A percentile compares a stretch with the other conserved stretches of the same genome.
These are phyloP conservation scores for Orobanche coerulescens DNA, from an alignment of 257 asterid genomes.

Conservation along the genomic window DNA sequence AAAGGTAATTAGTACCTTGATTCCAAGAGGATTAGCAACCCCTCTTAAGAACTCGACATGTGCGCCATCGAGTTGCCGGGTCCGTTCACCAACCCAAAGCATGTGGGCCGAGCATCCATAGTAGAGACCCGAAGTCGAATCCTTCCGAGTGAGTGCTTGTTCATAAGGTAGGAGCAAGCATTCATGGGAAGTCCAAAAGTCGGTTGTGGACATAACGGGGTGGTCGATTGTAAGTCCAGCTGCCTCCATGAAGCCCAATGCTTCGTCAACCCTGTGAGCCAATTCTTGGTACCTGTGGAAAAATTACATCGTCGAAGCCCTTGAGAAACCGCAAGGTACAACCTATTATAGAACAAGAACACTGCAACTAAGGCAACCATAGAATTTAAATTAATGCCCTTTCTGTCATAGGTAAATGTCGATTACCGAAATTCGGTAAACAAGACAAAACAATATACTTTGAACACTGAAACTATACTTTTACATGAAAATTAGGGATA, in stretches of 20 bases:
- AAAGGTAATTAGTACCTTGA: slow-evolving; percentile 63
- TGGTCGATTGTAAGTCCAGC: slow-evolving; percentile 76
- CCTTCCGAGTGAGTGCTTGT: slow-evolving; percentile 69
- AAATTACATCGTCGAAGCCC: slow-evolving; percentile 8
- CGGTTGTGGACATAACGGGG: slow-evolving; percentile 72
- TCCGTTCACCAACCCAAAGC: slow-evolving; percentile 86
- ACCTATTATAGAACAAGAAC: neutral
- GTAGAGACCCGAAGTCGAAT: slow-evolving; percentile 68
- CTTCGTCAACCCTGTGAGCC: slow-evolving; percentile 88
- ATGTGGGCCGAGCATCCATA: slow-evolving; percentile 91
- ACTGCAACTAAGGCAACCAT: neutral
- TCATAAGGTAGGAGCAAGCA: slow-evolving; percentile 74
- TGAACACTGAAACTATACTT: no score
- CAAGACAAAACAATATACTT: no score
- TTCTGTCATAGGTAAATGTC: neutral
- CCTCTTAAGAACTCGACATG: slow-evolving; percentile 80
- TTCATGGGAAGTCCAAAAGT: slow-evolving; percentile 85
- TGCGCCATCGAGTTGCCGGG: slow-evolving; percentile 75
- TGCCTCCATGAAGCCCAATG: slow-evolving; percentile 84
- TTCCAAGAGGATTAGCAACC: slow-evolving; percentile 72
- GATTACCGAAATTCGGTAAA: neutral
- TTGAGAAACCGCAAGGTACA: neutral
- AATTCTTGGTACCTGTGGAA: slow-evolving; percentile 61
- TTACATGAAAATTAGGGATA: no score
- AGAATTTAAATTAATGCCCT: neutral